Conservation (phyloP, 768 basidiomycete species). For the Auriscalpium orientale region DNA sequence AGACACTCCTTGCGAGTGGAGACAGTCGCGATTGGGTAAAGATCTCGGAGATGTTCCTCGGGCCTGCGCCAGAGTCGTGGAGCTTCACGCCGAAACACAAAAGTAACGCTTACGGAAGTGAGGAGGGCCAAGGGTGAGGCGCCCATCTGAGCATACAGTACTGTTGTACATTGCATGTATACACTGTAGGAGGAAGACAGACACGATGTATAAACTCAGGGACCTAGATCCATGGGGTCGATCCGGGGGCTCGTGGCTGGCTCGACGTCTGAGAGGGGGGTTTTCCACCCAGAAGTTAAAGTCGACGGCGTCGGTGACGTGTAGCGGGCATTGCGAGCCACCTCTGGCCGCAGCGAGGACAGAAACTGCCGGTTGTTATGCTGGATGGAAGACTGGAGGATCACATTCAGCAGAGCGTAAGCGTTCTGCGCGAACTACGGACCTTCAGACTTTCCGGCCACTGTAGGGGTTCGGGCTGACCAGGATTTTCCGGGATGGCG, state of each 20-base stretch:
- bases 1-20: slow-evolving; percentile 75
- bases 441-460: slow-evolving; percentile 28
- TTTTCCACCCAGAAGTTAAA: slow-evolving; percentile 9
- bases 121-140: slow-evolving; percentile 53
- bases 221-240: slow-evolving; percentile 12
- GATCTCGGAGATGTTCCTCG: slow-evolving; percentile 93
- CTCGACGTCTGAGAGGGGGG: slow-evolving; percentile 4
- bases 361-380: slow-evolving; percentile 31
- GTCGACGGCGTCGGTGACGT: slow-evolving; percentile 13
- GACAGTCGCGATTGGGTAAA: slow-evolving; percentile 86
- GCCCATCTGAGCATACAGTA: background rate
- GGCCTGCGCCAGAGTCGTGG: slow-evolving; percentile 78
- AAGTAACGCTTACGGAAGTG: slow-evolving; percentile 63
- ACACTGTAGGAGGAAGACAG: background rate
- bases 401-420: background rate
- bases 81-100: slow-evolving; percentile 90
- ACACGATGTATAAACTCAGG: background rate
- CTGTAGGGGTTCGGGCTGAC: slow-evolving; percentile 14
- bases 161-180: background rate
- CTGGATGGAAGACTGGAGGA: slow-evolving; percentile 27
- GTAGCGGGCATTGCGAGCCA: background rate
- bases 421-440: slow-evolving; percentile 4
- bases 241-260: slow-evolving; percentile 5
- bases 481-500: slow-evolving; percentile 19
- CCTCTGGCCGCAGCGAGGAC: slow-evolving; percentile 17